These are phyloP conservation scores for Citrullus amarus DNA, from an alignment of 306 rosid species.

Conservation along the genomic window DNA sequence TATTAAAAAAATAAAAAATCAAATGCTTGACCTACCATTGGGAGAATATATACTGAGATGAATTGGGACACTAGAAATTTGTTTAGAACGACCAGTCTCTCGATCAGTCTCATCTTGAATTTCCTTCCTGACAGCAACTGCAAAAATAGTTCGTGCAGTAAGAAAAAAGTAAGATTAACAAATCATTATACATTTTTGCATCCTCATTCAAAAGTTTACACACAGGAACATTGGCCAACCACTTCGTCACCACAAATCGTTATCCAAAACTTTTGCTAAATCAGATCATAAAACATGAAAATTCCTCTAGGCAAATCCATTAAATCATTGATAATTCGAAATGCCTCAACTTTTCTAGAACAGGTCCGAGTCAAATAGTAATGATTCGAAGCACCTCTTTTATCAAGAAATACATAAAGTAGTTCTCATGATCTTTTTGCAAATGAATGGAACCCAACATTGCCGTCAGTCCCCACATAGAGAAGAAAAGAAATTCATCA, in stretches of 20 bases:
- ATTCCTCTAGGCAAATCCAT: not conserved
- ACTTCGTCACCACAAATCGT: not conserved
- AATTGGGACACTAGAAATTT: slow-evolving; percentile 82
- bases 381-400: no score
- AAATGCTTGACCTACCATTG: slow-evolving; percentile 35
- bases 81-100: slow-evolving; percentile 81
- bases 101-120: slow-evolving; percentile 91
- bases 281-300: not conserved
- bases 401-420: not conserved
- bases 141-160: slow-evolving; percentile 9
- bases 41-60: slow-evolving; percentile 95
- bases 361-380: no score
- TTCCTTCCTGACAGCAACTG: slow-evolving; percentile 93
- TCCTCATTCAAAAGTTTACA: not conserved
- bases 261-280: not conserved
- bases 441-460: not conserved
- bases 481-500: not conserved
- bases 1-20: not conserved
- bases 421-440: not conserved
- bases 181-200: not conserved
- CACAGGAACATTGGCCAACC: not conserved
- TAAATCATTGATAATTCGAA: not conserved
- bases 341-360: no score
- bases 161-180: not conserved
- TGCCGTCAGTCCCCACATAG: not conserved